Conservation (phyloP, 2,329 filamentous ascomycete species). For the Alternaria tenuissima region DNA sequence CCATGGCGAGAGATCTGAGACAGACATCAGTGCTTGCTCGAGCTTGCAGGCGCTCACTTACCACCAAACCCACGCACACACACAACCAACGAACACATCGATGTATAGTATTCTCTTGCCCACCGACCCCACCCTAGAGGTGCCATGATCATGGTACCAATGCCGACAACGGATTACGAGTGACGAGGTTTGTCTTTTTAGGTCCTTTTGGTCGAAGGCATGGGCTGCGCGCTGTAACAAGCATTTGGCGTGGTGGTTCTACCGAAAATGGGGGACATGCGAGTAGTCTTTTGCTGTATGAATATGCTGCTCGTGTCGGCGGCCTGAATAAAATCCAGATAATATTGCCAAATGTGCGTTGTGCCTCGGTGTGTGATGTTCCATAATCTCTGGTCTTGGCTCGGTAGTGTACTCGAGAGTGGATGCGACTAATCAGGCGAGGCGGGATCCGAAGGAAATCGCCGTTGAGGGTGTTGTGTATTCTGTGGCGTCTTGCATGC, state of each 20-base stretch:
- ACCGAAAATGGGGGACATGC: constrained; percentile 9
- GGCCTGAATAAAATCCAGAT: constrained; percentile 20
- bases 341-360: constrained; percentile 12
- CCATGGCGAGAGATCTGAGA: constrained; percentile 10
- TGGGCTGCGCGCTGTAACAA: constrained; percentile 6
- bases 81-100: constrained; percentile 19
- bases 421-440: neutral
- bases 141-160: constrained; percentile 16
- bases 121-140: constrained; percentile 12
- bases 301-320: constrained; percentile 22
- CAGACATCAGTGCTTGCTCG: constrained; percentile 16
- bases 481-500: neutral
- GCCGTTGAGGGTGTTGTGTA: neutral
- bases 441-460: neutral
- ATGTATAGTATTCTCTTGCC: constrained; percentile 33
- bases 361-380: constrained; percentile 11
- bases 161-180: constrained; percentile 31
- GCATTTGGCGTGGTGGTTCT: constrained; percentile 13
- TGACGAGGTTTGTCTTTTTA: constrained; percentile 33
- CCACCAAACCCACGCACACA: constrained; percentile 5
- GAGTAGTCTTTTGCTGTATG: constrained; percentile 26
- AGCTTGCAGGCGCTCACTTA: constrained; percentile 12
- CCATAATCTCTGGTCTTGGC: constrained; percentile 2
- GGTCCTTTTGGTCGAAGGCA: constrained; percentile 20
- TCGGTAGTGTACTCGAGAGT: constrained; percentile 2